Evolutionary conservation across 352 stramenopile genomes (phyloP), one percentile per base, ranked within the genome.

Genomic region (Globisporangium spiculum): DNA sequence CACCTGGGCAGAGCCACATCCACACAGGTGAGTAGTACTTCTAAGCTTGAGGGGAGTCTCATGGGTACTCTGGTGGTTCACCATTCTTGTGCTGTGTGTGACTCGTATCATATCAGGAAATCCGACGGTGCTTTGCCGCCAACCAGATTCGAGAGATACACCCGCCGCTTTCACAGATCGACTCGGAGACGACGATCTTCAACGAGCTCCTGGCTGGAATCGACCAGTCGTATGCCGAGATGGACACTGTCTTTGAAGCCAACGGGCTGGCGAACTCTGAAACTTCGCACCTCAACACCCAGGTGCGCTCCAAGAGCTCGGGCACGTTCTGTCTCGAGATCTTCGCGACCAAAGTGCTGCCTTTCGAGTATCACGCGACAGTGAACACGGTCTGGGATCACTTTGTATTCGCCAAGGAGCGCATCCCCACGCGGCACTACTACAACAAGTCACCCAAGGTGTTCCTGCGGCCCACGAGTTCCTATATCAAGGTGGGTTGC

Each of bases 311-410:
- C 55, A 74, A 7, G 54, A 55, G 66, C n/a, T 64, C 70, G n/a
- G 73, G 75, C 20, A 68, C 62, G 1, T 70, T 80, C 20, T 63
- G 52, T 1, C 53, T 84, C 22, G 65, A 80, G 27, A 76, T 84
- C 32, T 26, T 68, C 20, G 68, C 68, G 14, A 74, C 71, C 53
- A 78, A 79, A 48, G 58, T 71, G 5, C 58, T 84, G 14, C 77
- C 77, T 9, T 84, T 79, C 56, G 46, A 57, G 9, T 67, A 68
- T 41, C 65, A 73, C 3, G 70, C 77, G 16, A 66, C 74, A 36
- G 50, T 53, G 5, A 65, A 73, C n/a, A 74, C 68, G 14, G 79
- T 82, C 59, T 84, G 77, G 75, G 71, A 75, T 38, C 80, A 82
- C 41, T 75, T 79, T 22, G 70, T 68, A 24, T 72, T 58, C n/a